Base-by-base conservation (phyloP, 805 yeast genomes). In the Torulaspora indica region DNA sequence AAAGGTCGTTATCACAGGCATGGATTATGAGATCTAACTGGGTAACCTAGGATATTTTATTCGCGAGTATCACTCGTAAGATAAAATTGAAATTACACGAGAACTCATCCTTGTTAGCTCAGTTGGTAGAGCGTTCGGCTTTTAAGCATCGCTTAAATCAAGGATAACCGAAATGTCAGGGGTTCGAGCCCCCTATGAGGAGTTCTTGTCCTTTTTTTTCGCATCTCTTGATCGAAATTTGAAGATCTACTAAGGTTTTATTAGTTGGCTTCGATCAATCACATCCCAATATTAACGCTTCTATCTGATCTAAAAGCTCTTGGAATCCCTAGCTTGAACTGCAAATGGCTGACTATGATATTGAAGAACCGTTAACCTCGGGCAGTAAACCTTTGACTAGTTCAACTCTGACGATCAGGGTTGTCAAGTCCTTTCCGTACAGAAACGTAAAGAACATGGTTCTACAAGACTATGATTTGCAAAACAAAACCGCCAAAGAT, bases 381-480 rank as follows among this genome's bases (percentile, higher is more conserved):
- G 79, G 80, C 13, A 82, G 79, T 9, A 77, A 86, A 47, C 96
- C 93, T 15, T 52, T 68, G 7, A 52, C 68, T 5, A 81, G 79
- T 60, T 81, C 96, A 0, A 78, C 88, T 10, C 66, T 93, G 33
- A 93, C 98, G 0, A 74, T 93, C 5, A 77, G 98, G 46, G 77
- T 93, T 17, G 78, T 93, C 58, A 91, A 91, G 61, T 88, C 96
- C 1, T 93, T 93, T 63, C 91, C 93, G 18, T 87, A 85, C 67
- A 75, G 96, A 68, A 89, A 91, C 56, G 90, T 87, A 40, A 82
- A 81, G 61, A 88, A 86, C 60, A 70, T 82, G 48, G 77, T 90
- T 7, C 65, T 89, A 36, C 77, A 74, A 22, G 76, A 82, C 52
- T 74, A 88, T 40, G 85, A 93, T 64, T 75, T 93, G 57, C 76